Base-by-base conservation (phyloP, 1,284 basidiomycete genomes). In the Rhodotorula mucilaginosa region DNA sequence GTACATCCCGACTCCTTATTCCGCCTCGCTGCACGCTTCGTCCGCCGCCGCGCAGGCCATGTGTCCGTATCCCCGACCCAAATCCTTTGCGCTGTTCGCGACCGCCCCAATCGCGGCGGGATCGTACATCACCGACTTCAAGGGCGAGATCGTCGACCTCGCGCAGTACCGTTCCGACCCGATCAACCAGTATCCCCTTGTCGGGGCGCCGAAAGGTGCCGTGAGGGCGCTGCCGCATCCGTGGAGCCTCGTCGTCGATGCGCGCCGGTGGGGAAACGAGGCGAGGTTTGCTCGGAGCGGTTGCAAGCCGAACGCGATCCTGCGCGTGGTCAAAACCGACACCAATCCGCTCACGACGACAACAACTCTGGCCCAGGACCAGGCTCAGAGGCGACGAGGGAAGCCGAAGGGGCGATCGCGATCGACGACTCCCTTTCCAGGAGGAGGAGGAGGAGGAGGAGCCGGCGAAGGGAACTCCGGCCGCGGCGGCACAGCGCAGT, bases 291-390 rank as follows among this genome's bases (percentile, higher is more conserved):
- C 90, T 0, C 83, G 95, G 58, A 90, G 85, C 67, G 92, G 93
- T 0, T 98, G 95, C 81, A 85, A 90, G 74, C 93, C 94, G 13
- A 97, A 97, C 78, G 92, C 90, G 0, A 90, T 95, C 5, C 80
- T 97, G 18, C 84, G 91, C 2, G 92, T 93, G 0, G 84, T 93
- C 47, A 80, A 93, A 26, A 88, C 90, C 44, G 74, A 64, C 5
- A 7, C 26, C 1, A 4, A 15, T 46, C 12, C 44, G 2, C 12
- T n/a, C 16, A 23, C 31, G 61, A 31, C 23, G 10, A 23, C 61
- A n/a, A 18, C 44, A 18, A 44, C 19, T 29, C 29, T 29, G 64
- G 49, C n/a, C 31, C 63, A 29, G 56, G 31, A 8, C 1, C 19
- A 51, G 57, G 6, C 21, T 39, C 56, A 51, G 56, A 56, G 51